phyloP scores from a whole-genome alignment of 2,329 filamentous ascomycete species.

The Diaporthe sp. region DNA sequence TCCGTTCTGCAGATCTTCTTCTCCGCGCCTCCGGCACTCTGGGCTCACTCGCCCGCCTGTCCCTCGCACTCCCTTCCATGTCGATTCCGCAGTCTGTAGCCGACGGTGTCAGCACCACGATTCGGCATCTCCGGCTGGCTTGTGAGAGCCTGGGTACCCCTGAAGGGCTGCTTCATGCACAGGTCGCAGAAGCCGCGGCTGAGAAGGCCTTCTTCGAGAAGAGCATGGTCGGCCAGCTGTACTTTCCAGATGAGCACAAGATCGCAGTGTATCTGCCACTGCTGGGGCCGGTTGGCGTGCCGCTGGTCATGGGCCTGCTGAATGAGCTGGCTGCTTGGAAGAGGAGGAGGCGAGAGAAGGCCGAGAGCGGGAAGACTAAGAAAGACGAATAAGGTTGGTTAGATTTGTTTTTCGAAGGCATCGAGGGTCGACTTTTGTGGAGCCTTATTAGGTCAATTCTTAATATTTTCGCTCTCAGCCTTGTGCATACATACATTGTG shows the following conservation, averaged over 20 bases:
- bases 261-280: constrained; percentile 95
- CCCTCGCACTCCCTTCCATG: constrained; percentile 85
- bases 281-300: constrained; percentile 90
- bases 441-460: neutral
- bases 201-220: constrained; percentile 98
- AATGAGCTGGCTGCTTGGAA: constrained; percentile 80
- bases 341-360: constrained; percentile 57
- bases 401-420: neutral
- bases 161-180: constrained; percentile 81
- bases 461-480: neutral
- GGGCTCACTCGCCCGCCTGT: constrained; percentile 90
- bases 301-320: constrained; percentile 82
- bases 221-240: constrained; percentile 98
- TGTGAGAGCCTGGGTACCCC: constrained; percentile 75
- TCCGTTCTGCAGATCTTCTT: constrained; percentile 85
- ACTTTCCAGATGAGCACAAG: constrained; percentile 99
- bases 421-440: neutral
- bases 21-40: constrained; percentile 92
- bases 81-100: constrained; percentile 90
- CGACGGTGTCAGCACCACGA: constrained; percentile 82
- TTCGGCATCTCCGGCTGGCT: constrained; percentile 80
- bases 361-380: constrained; percentile 45
- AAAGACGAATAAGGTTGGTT: constrained; percentile 39
- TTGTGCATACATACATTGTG: neutral
- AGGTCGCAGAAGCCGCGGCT: constrained; percentile 86